A percentile compares a stretch with the other conserved stretches of the same genome.
These are phyloP conservation scores for Kokia cookei DNA, from an alignment of 441 rosid genomes.

Conservation along the genomic window DNA sequence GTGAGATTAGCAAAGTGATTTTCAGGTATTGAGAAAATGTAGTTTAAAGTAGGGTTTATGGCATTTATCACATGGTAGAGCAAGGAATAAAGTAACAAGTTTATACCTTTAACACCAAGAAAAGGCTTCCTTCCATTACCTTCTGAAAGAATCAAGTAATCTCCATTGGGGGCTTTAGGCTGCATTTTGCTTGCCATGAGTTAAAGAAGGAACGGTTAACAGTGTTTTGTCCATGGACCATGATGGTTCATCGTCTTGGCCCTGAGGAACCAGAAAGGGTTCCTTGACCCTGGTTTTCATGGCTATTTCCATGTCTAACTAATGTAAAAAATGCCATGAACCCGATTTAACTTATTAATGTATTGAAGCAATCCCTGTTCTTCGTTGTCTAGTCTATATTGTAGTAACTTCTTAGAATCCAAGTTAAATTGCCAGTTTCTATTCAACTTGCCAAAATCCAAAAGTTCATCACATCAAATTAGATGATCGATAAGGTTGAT, in stretches of 20 bases:
- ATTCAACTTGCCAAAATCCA: neutral
- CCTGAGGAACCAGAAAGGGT: neutral
- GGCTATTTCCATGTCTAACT: no score
- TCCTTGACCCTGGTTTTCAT: neutral
- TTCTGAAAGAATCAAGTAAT: constrained; percentile 24
- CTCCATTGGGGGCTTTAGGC: neutral
- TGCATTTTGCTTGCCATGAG: neutral
- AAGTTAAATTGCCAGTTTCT: neutral
- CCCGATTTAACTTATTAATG: neutral
- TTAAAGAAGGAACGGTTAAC: neutral
- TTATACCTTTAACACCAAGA: constrained; percentile 4
- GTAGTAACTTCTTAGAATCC: neutral
- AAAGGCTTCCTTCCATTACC: neutral
- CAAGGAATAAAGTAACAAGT: constrained; percentile 24
- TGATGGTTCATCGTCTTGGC: neutral
- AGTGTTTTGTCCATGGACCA: neutral
- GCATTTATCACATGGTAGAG: constrained; percentile 11
- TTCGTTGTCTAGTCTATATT: neutral
- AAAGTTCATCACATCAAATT: neutral
- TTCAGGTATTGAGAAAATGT: neutral
- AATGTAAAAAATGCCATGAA: no score
- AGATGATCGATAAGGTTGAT: neutral
- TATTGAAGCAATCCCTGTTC: neutral
- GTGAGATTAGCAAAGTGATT: neutral
- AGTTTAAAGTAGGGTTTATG: neutral